phyloP scores from a whole-genome alignment of 2,329 filamentous ascomycete species.

The Penicillium sp. region DNA sequence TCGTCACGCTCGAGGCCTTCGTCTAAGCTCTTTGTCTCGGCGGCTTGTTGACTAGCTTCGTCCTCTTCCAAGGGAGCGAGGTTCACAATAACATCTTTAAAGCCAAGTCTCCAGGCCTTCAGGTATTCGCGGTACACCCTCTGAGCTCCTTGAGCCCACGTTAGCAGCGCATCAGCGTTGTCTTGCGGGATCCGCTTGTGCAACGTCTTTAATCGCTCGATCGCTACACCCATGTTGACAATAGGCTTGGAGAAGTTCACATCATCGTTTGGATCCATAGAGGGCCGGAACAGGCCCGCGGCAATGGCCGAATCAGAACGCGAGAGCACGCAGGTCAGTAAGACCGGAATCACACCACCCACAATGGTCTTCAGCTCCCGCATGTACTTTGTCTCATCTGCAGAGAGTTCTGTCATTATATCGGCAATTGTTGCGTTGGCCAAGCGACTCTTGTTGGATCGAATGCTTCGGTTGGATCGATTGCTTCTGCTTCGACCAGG shows the following conservation, averaged over 20 bases:
- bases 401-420: slow-evolving; percentile 76
- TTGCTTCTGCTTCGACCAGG: slow-evolving; percentile 68
- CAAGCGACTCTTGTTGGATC: slow-evolving; percentile 70
- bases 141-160: slow-evolving; percentile 79
- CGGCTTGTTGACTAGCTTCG: slow-evolving; percentile 49
- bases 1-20: slow-evolving; percentile 62
- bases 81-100: slow-evolving; percentile 93
- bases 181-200: slow-evolving; percentile 80
- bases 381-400: slow-evolving; percentile 86
- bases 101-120: slow-evolving; percentile 86
- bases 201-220: slow-evolving; percentile 79
- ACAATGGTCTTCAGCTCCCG: slow-evolving; percentile 91
- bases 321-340: slow-evolving; percentile 81
- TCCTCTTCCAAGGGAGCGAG: slow-evolving; percentile 76
- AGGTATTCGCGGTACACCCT: slow-evolving; percentile 85
- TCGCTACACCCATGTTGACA: slow-evolving; percentile 86
- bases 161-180: slow-evolving; percentile 71
- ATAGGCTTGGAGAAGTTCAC: slow-evolving; percentile 79
- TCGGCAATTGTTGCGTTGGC: slow-evolving; percentile 73
- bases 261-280: slow-evolving; percentile 58
- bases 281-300: slow-evolving; percentile 69
- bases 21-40: slow-evolving; percentile 55
- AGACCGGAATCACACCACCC: slow-evolving; percentile 90
- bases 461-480: slow-evolving; percentile 76
- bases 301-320: slow-evolving; percentile 68